Base-by-base conservation (phyloP, 306 rosid species). In the Lagenaria siceraria region DNA sequence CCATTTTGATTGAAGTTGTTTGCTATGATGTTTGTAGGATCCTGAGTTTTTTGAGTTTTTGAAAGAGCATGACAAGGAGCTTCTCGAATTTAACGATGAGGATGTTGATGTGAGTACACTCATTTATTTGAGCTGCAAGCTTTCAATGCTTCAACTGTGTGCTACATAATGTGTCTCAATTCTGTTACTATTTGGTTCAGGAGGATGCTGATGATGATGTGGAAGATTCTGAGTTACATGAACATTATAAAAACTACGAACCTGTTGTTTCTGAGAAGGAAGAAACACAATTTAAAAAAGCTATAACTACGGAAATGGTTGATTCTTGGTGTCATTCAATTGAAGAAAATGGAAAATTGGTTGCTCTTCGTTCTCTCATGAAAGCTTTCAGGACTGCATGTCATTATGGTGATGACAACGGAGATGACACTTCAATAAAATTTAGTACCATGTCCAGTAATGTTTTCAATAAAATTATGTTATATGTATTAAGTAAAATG, bases 391-490 rank as follows among this genome's bases (percentile, higher is more conserved):
- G 89, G 86, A 87, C 89, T 35, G 97, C 99, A 54, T 95, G 99
- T 79, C 99, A 95, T 85, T 90, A 90, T 81, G 97, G 97, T 53
- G 99, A 95, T 80, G 99, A 94, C 75, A 85, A 75, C 25, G 90
- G 65, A 81, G 87, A 83, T 31, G 93, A 87, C 22, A 69, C 90
- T 42, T 72, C 77, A 72, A 7, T 82, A 52, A 87, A 92, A 76
- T 87, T 92, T 63, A 88, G 89, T 79, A 82, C 84, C 38, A 90
- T 95, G 89, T 90, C 97, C 12, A 95, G 97, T 63, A 81, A 83
- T 24, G 99, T 95, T 51, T 95, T 95, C 84, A 92, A 95, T 81
- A 92, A 92, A 83, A 81, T 92, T 83, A 95, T 95, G 97, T 62
- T 90, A 77, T 83, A 89, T 85, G 98, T 87, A 51, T 91, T 95